A percentile compares a stretch with the other conserved stretches of the same genome.
Conservation (phyloP, 805 yeast species). For the Saitoella complicata region DNA sequence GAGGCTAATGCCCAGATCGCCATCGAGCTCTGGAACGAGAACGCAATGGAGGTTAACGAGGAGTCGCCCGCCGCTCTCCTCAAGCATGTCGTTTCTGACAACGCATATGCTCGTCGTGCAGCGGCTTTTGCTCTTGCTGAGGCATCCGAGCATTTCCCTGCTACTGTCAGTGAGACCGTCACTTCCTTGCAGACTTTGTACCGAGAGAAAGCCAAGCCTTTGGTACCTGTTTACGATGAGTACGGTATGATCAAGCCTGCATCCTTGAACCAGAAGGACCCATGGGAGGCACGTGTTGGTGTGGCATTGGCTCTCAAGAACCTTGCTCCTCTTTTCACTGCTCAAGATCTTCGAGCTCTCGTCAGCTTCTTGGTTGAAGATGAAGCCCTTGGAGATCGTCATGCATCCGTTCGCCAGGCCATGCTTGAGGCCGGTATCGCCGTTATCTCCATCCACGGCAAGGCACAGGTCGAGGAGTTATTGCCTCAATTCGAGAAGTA, state of each 20-base stretch:
- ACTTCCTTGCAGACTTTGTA: constrained; percentile 38
- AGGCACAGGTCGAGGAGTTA: constrained; percentile 47
- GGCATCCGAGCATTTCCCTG: constrained; percentile 28
- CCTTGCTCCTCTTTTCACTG: constrained; percentile 32
- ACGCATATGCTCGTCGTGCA: constrained; percentile 56
- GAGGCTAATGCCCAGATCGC: constrained; percentile 49
- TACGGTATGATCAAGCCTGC: constrained; percentile 62
- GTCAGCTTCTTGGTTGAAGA: constrained; percentile 43
- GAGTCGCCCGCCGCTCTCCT: constrained; percentile 22
- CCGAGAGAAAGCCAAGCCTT: constrained; percentile 45
- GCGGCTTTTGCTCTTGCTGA: constrained; percentile 54
- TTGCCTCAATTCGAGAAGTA: constrained; percentile 68
- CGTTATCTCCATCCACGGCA: constrained; percentile 52
- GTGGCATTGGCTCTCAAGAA: constrained; percentile 50
- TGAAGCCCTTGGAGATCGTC: constrained; percentile 56
- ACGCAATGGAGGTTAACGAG: constrained; percentile 32
- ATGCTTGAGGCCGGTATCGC: constrained; percentile 79
- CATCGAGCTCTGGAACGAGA: constrained; percentile 72
- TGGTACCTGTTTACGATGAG: constrained; percentile 60
- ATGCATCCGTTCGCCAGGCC: constrained; percentile 57
- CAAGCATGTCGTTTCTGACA: constrained; percentile 33
- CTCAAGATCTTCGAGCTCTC: constrained; percentile 29
- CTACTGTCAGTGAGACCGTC: constrained; percentile 17
- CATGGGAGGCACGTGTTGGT: constrained; percentile 78
- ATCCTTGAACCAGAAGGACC: constrained; percentile 45